phyloP scores from a whole-genome alignment of 441 rosid species.

The Lepidium campestre region DNA sequence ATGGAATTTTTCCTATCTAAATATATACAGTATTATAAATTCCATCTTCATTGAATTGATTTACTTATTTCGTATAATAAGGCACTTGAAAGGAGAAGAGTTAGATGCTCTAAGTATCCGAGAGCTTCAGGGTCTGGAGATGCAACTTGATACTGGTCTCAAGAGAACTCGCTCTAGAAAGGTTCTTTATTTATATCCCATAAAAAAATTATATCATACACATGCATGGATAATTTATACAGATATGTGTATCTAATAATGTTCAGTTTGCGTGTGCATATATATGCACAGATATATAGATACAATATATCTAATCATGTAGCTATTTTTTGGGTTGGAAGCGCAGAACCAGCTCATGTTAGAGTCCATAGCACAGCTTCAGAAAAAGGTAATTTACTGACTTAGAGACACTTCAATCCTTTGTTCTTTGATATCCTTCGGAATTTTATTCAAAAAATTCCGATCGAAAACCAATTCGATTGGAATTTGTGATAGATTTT shows the following conservation, averaged over 20 bases:
- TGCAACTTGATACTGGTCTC: constrained; percentile 75
- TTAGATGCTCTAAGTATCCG: constrained; percentile 56
- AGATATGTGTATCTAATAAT: not conserved
- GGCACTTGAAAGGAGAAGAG: constrained; percentile 82
- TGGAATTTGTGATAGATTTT: too few relatives aligned
- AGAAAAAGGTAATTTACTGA: constrained; percentile 57
- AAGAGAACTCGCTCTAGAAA: constrained; percentile 70
- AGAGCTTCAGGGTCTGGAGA: constrained; percentile 83
- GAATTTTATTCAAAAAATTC: too few relatives aligned
- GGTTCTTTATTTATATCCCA: constrained; percentile 31
- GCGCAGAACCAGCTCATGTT: constrained; percentile 78
- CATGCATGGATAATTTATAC: not conserved
- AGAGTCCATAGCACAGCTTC: constrained; percentile 72
- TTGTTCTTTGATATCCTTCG: too few relatives aligned
- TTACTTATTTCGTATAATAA: not conserved
- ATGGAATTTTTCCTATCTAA: too few relatives aligned
- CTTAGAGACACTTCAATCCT: not conserved
- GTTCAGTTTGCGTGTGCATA: not conserved
- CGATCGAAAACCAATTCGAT: too few relatives aligned
- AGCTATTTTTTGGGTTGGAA: not conserved
- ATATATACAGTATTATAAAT: not conserved
- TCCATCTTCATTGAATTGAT: not conserved
- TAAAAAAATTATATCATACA: not conserved
- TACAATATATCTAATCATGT: not conserved
- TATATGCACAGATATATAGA: not conserved